Conservation (phyloP, 345 rosid genomes). For the Arabis alpina region DNA sequence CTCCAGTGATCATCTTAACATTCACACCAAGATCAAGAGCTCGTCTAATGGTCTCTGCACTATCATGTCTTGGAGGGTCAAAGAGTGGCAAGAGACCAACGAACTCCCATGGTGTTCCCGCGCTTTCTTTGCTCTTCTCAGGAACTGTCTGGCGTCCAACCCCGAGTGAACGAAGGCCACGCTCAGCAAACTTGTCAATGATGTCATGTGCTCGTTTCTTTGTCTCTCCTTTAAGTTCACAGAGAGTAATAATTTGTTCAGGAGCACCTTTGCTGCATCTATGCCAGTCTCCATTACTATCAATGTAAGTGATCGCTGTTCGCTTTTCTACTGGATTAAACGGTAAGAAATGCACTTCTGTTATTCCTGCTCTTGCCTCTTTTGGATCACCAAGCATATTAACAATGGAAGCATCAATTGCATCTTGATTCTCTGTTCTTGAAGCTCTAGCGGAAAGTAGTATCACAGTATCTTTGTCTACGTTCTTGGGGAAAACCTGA, state of each 20-base stretch:
- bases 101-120: constrained; percentile 80
- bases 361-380: constrained; percentile 83
- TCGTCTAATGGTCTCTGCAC: constrained; percentile 86
- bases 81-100: constrained; percentile 89
- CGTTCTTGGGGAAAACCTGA: constrained; percentile 58
- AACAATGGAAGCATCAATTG: constrained; percentile 93
- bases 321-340: constrained; percentile 91
- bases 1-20: constrained; percentile 97
- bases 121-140: constrained; percentile 66
- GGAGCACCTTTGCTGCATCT: constrained; percentile 87
- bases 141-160: constrained; percentile 63
- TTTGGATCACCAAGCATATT: constrained; percentile 83
- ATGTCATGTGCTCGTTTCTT: constrained; percentile 64
- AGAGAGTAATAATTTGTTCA: constrained; percentile 61
- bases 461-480: constrained; percentile 60
- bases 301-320: constrained; percentile 79
- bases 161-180: constrained; percentile 80
- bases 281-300: constrained; percentile 70
- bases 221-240: constrained; percentile 61
- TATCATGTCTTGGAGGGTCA: constrained; percentile 96
- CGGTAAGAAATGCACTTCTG: constrained; percentile 77
- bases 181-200: constrained; percentile 84
- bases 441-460: constrained; percentile 88
- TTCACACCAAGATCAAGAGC: constrained; percentile 92
- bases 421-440: constrained; percentile 91